Percentiles rank a stretch among this genome's conserved stretches.
phyloP scores from a whole-genome alignment of 345 rosid species.

The Citrus unshiu region DNA sequence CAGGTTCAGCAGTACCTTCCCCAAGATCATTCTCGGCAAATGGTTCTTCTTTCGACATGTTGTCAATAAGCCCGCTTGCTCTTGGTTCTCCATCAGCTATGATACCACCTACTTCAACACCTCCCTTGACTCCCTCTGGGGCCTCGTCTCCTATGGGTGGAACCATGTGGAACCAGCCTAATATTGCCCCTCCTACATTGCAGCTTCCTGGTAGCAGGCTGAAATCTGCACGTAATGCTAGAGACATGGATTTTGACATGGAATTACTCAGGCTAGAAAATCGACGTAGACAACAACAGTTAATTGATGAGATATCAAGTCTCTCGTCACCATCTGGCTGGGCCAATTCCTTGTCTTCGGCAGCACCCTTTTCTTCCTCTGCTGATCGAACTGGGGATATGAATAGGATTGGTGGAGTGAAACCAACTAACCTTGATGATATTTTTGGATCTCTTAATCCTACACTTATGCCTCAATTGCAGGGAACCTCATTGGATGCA shows the following conservation, averaged over 20 bases:
- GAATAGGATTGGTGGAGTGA: constrained; percentile 57
- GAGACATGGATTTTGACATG: constrained; percentile 58
- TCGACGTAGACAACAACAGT: constrained; percentile 32
- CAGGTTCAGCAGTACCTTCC: constrained; percentile 84
- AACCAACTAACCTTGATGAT: constrained; percentile 64
- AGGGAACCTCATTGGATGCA: constrained; percentile 39
- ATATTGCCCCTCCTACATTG: constrained; percentile 47
- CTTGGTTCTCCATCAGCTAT: constrained; percentile 52
- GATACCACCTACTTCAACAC: constrained; percentile 53
- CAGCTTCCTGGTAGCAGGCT: constrained; percentile 83
- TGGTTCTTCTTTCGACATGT: constrained; percentile 58
- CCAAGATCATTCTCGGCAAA: constrained; percentile 57
- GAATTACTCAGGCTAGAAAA: constrained; percentile 36
- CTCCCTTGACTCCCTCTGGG: constrained; percentile 63
- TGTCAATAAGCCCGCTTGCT: constrained; percentile 51
- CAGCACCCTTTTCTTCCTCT: constrained; percentile 38
- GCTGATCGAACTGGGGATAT: constrained; percentile 38
- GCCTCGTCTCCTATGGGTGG: constrained; percentile 54
- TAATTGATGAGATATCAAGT: constrained; percentile 51
- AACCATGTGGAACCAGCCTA: constrained; percentile 53
- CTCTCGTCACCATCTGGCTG: constrained; percentile 61
- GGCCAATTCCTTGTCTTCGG: constrained; percentile 45
- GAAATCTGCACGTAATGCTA: constrained; percentile 56
- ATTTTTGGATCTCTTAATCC: constrained; percentile 51
- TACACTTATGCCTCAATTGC: constrained; percentile 33